Percentiles rank a stretch among this genome's conserved stretches.
These are phyloP conservation scores for Teratosphaeria viscida DNA, from an alignment of 2,329 filamentous ascomycete genomes.

Conservation along the genomic window DNA sequence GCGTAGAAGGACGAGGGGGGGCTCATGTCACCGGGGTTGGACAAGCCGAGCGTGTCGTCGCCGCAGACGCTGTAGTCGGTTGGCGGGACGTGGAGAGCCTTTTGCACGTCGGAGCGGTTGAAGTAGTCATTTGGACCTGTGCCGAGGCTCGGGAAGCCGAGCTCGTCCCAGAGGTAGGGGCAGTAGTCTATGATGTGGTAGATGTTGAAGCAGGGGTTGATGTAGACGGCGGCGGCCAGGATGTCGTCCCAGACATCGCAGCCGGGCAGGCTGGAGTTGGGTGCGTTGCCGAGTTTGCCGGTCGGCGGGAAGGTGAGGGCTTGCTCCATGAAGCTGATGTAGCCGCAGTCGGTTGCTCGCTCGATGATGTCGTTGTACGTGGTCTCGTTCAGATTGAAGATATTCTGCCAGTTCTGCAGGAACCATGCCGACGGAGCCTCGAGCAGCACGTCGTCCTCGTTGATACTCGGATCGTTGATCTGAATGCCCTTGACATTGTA, in stretches of 20 bases:
- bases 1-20: constrained; percentile 10
- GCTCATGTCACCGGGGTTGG: constrained; percentile 7
- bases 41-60: constrained; percentile 12
- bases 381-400: constrained; percentile 34
- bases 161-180: constrained; percentile 16
- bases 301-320: constrained; percentile 30
- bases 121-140: constrained; percentile 19
- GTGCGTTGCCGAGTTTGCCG: constrained; percentile 10
- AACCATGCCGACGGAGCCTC: constrained; percentile 7
- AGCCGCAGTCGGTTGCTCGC: constrained; percentile 27
- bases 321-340: constrained; percentile 39
- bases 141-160: constrained; percentile 12
- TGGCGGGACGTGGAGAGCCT: constrained; percentile 24
- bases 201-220: constrained; percentile 26
- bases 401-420: constrained; percentile 17
- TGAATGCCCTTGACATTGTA: constrained; percentile 22
- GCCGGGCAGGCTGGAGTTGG: constrained; percentile 2
- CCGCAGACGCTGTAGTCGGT: constrained; percentile 21
- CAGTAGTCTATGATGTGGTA: constrained; percentile 23
- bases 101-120: constrained; percentile 25
- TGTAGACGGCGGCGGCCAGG: constrained; percentile 18
- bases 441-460: constrained; percentile 35
- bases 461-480: constrained; percentile 33
- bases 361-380: constrained; percentile 28
- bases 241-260: constrained; percentile 26